Percentiles rank a stretch among this genome's conserved stretches.
Evolutionary conservation across 495 filamentous ascomycete genomes (phyloP).

Genomic region (Penicillium herquei): DNA sequence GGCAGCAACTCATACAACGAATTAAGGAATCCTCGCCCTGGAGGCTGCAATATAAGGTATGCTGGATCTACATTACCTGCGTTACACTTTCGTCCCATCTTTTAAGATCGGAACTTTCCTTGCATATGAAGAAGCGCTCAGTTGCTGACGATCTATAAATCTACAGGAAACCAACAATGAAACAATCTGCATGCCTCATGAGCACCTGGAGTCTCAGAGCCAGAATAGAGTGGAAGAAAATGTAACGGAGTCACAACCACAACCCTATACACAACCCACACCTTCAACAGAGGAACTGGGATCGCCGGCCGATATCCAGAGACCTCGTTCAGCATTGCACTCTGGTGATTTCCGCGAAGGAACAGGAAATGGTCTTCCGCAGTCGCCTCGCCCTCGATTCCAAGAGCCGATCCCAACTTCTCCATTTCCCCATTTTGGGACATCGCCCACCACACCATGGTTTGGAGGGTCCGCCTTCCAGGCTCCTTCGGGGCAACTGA

Average conservation of each 20-base stretch:
- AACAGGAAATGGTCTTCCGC: constrained; percentile 26
- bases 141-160: constrained; percentile 13
- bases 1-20: constrained; percentile 78
- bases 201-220: constrained; percentile 1
- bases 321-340: constrained; percentile 84
- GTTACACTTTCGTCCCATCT: not conserved
- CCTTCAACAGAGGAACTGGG: constrained; percentile 27
- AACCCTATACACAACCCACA: not conserved
- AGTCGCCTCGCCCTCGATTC: constrained; percentile 22
- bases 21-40: constrained; percentile 84
- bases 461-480: constrained; percentile 34
- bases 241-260: not conserved
- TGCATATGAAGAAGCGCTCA: not conserved
- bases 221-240: constrained; percentile 9
- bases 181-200: constrained; percentile 8
- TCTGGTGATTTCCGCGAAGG: constrained; percentile 81
- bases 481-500: constrained; percentile 10
- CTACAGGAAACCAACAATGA: constrained; percentile 1
- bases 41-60: constrained; percentile 64
- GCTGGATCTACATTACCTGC: constrained; percentile 21
- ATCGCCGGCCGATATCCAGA: constrained; percentile 62
- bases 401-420: constrained; percentile 14
- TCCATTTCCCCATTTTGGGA: constrained; percentile 28
- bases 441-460: constrained; percentile 53
- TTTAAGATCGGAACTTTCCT: not conserved